phyloP scores from a whole-genome alignment of 495 filamentous ascomycete species.

The Penicillium silybi region DNA sequence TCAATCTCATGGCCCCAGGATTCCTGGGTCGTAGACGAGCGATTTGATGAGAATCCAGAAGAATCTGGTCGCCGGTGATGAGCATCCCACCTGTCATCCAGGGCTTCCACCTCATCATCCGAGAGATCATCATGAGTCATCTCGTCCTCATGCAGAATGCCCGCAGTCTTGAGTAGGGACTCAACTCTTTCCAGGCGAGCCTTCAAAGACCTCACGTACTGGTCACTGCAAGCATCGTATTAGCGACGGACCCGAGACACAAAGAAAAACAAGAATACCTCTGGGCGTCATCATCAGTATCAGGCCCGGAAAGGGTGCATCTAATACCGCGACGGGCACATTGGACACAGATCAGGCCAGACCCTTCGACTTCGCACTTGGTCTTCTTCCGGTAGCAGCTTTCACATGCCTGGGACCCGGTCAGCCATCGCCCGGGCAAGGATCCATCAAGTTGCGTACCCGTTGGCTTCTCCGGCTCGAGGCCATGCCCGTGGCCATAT shows the following conservation, averaged over 20 bases:
- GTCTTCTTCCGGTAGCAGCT: slow-evolving; percentile 98
- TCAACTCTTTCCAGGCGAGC: slow-evolving; percentile 87
- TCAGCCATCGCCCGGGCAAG: slow-evolving; percentile 2
- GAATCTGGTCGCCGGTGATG: slow-evolving; percentile 26
- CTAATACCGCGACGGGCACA: slow-evolving; percentile 91
- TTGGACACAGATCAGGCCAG: slow-evolving; percentile 67
- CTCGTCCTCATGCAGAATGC: slow-evolving; percentile 72
- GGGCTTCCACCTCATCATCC: slow-evolving; percentile 26
- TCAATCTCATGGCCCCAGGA: slow-evolving; percentile 15
- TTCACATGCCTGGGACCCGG: slow-evolving; percentile 69
- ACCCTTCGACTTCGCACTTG: slow-evolving; percentile 88
- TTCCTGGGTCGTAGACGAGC: slow-evolving; percentile 11
- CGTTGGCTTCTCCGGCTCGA: slow-evolving; percentile 11
- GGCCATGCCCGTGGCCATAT: not conserved
- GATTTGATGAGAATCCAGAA: slow-evolving; percentile 3
- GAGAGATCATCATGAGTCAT: slow-evolving; percentile 64
- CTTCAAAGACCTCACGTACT: slow-evolving; percentile 91
- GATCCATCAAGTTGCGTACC: slow-evolving; percentile 6
- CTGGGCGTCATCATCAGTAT: not conserved
- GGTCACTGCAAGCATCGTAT: slow-evolving; percentile 50
- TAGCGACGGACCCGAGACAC: not conserved
- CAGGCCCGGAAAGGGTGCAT: slow-evolving; percentile 76
- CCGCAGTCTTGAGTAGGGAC: slow-evolving; percentile 75
- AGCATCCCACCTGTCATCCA: slow-evolving; percentile 63
- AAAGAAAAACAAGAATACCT: not conserved